Percentiles rank a stretch among this genome's conserved stretches.
phyloP scores from a whole-genome alignment of 352 stramenopile species.

The Phytophthora brassicae region DNA sequence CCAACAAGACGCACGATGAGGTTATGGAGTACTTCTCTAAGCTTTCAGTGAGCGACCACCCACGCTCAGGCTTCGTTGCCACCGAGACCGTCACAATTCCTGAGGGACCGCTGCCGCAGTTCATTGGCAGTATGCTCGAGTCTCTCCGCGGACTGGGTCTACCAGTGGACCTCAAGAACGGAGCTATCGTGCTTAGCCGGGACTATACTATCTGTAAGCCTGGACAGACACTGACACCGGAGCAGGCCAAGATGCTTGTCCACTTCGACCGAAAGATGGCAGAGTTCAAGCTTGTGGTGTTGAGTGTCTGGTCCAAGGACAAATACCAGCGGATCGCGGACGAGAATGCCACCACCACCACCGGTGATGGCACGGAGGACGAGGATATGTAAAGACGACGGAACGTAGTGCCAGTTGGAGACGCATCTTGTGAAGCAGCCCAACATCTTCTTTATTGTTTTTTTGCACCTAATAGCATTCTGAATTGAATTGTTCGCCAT shows the following conservation, averaged over 20 bases:
- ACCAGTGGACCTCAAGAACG: constrained; percentile 96
- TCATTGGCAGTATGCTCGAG: too few species aligned
- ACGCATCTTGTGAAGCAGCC: background rate
- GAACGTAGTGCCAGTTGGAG: constrained; percentile 2
- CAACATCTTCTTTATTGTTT: constrained; percentile 25
- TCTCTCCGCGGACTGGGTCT: constrained; percentile 95
- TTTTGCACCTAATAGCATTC: constrained; percentile 36
- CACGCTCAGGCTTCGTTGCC: constrained; percentile 92
- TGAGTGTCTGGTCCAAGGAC: constrained; percentile 79
- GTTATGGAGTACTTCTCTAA: constrained; percentile 93
- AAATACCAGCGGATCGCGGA: constrained; percentile 73
- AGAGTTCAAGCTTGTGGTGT: constrained; percentile 79
- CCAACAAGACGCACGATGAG: constrained; percentile 87
- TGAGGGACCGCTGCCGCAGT: constrained; percentile 89
- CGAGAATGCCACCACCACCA: constrained; percentile 35
- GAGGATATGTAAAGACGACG: constrained; percentile 51
- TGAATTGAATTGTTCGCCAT: constrained; percentile 25
- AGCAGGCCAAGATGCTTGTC: constrained; percentile 96
- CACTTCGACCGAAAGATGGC: constrained; percentile 90
- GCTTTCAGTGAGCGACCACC: constrained; percentile 92
- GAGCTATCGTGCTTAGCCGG: constrained; percentile 90
- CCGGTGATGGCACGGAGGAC: constrained; percentile 52
- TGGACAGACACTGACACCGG: constrained; percentile 92
- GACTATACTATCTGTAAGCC: constrained; percentile 95
- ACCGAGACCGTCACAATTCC: constrained; percentile 89